Conservation (phyloP, 352 stramenopile species). For the Phytophthora fragariaefolia region DNA sequence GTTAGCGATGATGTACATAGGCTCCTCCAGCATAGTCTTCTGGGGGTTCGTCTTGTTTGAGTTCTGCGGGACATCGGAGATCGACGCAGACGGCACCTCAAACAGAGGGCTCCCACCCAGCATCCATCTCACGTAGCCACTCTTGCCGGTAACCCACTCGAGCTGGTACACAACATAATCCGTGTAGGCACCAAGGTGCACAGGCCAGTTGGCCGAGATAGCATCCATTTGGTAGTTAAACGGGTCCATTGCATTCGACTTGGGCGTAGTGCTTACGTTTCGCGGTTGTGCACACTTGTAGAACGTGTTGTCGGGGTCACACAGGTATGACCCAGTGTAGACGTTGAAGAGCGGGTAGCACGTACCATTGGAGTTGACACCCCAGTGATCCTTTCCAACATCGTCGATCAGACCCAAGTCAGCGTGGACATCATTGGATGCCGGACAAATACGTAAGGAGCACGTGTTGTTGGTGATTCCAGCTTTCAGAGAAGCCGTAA, state of each 20-base stretch:
- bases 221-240: constrained; percentile 41
- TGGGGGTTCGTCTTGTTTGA: constrained; percentile 35
- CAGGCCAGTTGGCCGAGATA: constrained; percentile 73
- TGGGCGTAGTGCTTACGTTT: constrained; percentile 31
- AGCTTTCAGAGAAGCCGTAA: constrained; percentile 39
- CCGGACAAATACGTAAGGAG: constrained; percentile 38
- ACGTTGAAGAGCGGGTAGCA: constrained; percentile 30
- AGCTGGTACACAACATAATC: constrained; percentile 43
- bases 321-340: constrained; percentile 25
- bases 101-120: constrained; percentile 86
- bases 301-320: constrained; percentile 38
- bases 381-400: constrained; percentile 19
- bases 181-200: constrained; percentile 70
- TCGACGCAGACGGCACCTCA: constrained; percentile 63
- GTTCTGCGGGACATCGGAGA: constrained; percentile 53
- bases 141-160: constrained; percentile 42
- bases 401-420: constrained; percentile 50
- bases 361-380: constrained; percentile 34
- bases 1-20: constrained; percentile 94
- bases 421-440: constrained; percentile 48
- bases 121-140: constrained; percentile 55
- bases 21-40: constrained; percentile 92
- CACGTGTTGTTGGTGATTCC: constrained; percentile 55
- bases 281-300: constrained; percentile 49
- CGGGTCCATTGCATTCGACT: constrained; percentile 59